A percentile compares a stretch with the other conserved stretches of the same genome.
Evolutionary conservation across 257 asterid genomes (phyloP).

Genomic region (Solanum megistacrolobum): DNA sequence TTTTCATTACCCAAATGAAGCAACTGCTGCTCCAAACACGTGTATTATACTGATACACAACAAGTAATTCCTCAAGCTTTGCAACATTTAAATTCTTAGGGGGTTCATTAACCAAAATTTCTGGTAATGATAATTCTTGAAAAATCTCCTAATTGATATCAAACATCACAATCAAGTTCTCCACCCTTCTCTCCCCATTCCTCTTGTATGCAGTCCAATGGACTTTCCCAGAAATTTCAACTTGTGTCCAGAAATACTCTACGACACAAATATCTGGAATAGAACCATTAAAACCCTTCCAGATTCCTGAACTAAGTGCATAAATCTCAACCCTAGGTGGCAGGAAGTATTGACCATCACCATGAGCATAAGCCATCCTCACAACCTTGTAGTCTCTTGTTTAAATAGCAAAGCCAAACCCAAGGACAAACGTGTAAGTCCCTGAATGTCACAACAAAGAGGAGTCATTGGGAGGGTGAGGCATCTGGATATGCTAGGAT

Average conservation of each 20-base stretch:
- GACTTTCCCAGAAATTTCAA: background rate
- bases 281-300: background rate
- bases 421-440: background rate
- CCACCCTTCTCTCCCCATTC: background rate
- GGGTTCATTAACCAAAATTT: background rate
- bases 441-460: background rate
- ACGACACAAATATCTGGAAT: background rate
- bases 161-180: conserved; percentile 5
- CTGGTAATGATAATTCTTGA: background rate
- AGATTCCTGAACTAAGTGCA: background rate
- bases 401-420: conserved; percentile 5
- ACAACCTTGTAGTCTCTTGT: conserved; percentile 7
- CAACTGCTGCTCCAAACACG: background rate
- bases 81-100: background rate
- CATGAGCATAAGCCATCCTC: conserved; percentile 3
- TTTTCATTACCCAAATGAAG: conserved; percentile 10
- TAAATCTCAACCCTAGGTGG: conserved; percentile 11
- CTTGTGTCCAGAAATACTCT: conserved; percentile 3
- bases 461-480: conserved; percentile 9
- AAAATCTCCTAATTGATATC: conserved; percentile 3
- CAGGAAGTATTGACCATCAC: background rate
- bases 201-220: conserved; percentile 2
- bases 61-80: background rate
- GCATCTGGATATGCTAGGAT: conserved; percentile 17
- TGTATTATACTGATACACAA: background rate